These are phyloP conservation scores for Paralagenidium karlingii DNA, from an alignment of 352 stramenopile species.

Conservation along the genomic window DNA sequence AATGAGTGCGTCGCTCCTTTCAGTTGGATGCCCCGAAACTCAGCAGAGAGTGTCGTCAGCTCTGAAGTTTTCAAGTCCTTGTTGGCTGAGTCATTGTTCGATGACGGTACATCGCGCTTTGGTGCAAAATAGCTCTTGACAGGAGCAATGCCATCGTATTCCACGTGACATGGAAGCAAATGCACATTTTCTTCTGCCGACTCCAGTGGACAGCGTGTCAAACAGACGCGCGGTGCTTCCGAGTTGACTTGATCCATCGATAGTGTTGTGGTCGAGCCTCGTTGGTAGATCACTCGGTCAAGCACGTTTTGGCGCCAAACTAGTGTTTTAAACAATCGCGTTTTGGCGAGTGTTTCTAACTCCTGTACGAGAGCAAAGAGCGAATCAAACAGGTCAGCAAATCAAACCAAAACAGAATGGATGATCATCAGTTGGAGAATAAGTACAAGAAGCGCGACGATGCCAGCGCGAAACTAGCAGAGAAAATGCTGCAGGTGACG, in stretches of 20 bases:
- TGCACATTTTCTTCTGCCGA: slow-evolving; percentile 39
- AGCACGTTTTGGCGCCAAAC: neutral
- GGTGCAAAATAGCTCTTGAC: slow-evolving; percentile 71
- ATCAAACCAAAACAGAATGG: slow-evolving; percentile 2
- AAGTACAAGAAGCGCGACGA: slow-evolving; percentile 63
- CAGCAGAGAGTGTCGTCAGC: slow-evolving; percentile 18
- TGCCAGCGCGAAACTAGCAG: slow-evolving; percentile 52
- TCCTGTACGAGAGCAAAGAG: slow-evolving; percentile 4
- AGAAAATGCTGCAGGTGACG: slow-evolving; percentile 78
- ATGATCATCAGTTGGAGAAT: slow-evolving; percentile 6
- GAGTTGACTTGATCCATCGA: neutral
- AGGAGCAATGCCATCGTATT: slow-evolving; percentile 40
- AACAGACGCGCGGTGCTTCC: slow-evolving; percentile 25
- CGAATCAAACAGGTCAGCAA: slow-evolving; percentile 7
- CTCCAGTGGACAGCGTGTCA: slow-evolving; percentile 62
- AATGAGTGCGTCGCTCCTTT: slow-evolving; percentile 22
- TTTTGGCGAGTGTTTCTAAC: neutral
- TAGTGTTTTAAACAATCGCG: neutral
- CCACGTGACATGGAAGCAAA: slow-evolving; percentile 61
- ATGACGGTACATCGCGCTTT: slow-evolving; percentile 10
- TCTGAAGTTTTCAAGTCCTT: slow-evolving; percentile 9
- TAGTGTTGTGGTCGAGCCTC: neutral
- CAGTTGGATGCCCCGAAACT: slow-evolving; percentile 63
- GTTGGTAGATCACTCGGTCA: neutral
- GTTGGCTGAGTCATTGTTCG: slow-evolving; percentile 10